phyloP scores from a whole-genome alignment of 2,329 filamentous ascomycete genomes.

The Ascochyta pisi region DNA sequence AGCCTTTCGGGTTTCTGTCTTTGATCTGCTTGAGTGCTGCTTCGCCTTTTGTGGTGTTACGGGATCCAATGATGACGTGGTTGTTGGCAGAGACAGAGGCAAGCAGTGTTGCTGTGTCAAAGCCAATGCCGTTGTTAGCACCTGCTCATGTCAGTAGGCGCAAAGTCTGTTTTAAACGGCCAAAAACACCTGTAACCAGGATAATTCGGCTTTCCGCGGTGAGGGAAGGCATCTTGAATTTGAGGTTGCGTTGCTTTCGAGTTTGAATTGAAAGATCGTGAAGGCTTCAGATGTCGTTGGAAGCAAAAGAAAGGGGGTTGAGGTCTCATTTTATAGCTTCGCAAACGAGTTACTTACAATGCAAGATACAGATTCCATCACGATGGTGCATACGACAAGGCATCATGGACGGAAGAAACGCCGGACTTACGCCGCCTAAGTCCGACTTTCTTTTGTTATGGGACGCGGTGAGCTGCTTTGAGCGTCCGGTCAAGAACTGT shows the following conservation, averaged over 20 bases:
- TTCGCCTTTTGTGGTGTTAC: conserved; percentile 42
- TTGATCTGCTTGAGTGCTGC: conserved; percentile 39
- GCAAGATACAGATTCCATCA: too few relatives aligned
- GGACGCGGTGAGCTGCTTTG: conserved; percentile 6
- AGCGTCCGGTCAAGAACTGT: background rate
- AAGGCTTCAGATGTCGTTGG: background rate
- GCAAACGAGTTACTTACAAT: too few relatives aligned
- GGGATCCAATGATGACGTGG: conserved; percentile 48
- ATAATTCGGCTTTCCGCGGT: conserved; percentile 33
- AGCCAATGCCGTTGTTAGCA: conserved; percentile 47
- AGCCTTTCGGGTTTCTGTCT: conserved; percentile 36
- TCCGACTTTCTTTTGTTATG: background rate
- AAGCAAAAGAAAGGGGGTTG: background rate
- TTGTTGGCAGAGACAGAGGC: conserved; percentile 35
- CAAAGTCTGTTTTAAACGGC: background rate
- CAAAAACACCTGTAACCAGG: conserved; percentile 35
- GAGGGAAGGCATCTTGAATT: conserved; percentile 4
- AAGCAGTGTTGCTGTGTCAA: conserved; percentile 42
- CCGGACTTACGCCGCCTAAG: conserved; percentile 3
- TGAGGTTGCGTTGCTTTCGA: background rate
- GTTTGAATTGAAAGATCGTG: too few relatives aligned
- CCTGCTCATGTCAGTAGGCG: conserved; percentile 27
- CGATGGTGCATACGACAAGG: background rate
- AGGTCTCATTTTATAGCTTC: background rate
- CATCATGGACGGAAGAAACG: background rate